A percentile compares a stretch with the other conserved stretches of the same genome.
Evolutionary conservation across 306 rosid species (phyloP).

Genomic region (Quercus cerris): DNA sequence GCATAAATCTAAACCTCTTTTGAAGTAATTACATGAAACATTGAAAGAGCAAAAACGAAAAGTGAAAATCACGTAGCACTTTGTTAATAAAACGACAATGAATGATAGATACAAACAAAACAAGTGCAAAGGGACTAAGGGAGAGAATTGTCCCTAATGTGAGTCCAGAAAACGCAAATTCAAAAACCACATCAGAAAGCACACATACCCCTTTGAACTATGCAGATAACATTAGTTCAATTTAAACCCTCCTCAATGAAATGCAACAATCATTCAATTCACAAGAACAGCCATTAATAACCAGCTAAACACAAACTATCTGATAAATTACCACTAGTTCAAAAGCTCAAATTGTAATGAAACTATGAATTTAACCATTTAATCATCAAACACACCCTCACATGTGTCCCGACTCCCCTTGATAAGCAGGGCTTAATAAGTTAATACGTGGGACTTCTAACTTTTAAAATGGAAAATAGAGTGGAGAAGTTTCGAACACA

Average conservation of each 20-base stretch:
- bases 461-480: too few species aligned
- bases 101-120: neutral
- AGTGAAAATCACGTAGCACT: neutral
- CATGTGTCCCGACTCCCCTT: too few species aligned
- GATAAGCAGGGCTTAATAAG: too few species aligned
- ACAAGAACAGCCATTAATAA: slow-evolving; percentile 2
- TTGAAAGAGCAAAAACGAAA: neutral
- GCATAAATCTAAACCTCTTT: neutral
- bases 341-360: too few species aligned
- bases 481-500: too few species aligned
- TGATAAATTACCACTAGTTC: too few species aligned
- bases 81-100: neutral
- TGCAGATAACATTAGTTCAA: slow-evolving; percentile 2
- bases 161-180: neutral
- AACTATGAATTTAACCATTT: too few species aligned
- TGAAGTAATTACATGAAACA: neutral
- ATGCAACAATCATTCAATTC: slow-evolving; percentile 8
- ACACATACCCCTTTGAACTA: neutral
- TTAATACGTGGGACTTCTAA: too few species aligned
- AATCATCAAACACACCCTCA: too few species aligned
- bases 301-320: neutral
- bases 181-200: slow-evolving; percentile 4
- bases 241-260: slow-evolving; percentile 6
- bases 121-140: neutral
- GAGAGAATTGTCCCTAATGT: neutral